Evolutionary conservation across 148 eudicot genomes (phyloP).

Genomic region (Nepenthes mirabilis): DNA sequence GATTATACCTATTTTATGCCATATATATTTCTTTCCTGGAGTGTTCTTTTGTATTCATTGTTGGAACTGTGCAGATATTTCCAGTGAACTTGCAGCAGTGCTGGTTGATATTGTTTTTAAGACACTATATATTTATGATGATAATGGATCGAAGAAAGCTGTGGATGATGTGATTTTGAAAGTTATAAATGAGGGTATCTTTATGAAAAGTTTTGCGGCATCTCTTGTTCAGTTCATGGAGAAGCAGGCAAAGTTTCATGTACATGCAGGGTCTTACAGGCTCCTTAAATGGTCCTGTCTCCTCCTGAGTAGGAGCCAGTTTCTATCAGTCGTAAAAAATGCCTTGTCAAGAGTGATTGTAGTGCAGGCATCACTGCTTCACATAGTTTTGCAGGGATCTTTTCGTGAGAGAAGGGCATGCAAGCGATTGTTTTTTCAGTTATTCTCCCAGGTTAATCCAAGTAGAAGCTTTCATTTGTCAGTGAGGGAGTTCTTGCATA

Average conservation of each 20-base stretch:
- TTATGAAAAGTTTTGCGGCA: constrained; percentile 86
- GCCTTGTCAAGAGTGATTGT: constrained; percentile 63
- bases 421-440: constrained; percentile 38
- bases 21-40: too few relatives aligned
- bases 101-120: constrained; percentile 67
- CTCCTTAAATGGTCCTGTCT: constrained; percentile 84
- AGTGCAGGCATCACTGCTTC: constrained; percentile 64
- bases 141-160: constrained; percentile 67
- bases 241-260: constrained; percentile 58
- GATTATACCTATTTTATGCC: too few relatives aligned
- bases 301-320: constrained; percentile 60
- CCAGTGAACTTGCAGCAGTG: constrained; percentile 46
- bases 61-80: constrained; percentile 42
- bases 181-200: constrained; percentile 39
- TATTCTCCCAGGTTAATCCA: constrained; percentile 56
- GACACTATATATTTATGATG: constrained; percentile 72
- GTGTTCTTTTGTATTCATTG: not conserved
- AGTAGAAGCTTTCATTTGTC: not conserved
- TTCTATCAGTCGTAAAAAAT: constrained; percentile 64
- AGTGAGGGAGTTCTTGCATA: not conserved
- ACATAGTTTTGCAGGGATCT: constrained; percentile 50
- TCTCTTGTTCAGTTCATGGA: constrained; percentile 83
- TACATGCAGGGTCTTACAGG: constrained; percentile 63
- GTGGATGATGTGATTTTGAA: constrained; percentile 71
- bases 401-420: constrained; percentile 66